phyloP scores from a whole-genome alignment of 1,139 yeast species.

The Kodamaea anthophila region DNA sequence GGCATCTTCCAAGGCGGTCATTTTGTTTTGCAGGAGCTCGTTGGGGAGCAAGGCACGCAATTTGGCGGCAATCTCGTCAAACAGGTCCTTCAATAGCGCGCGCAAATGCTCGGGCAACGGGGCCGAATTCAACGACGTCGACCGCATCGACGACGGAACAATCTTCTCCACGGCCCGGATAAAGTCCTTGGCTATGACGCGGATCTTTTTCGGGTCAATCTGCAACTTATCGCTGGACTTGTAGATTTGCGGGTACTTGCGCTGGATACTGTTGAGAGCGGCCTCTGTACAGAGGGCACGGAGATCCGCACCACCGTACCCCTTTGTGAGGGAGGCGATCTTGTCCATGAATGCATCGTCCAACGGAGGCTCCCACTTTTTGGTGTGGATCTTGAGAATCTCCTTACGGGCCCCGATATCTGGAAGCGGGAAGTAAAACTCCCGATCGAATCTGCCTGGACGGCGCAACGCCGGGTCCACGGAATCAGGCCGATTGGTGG shows the following conservation, averaged over 20 bases:
- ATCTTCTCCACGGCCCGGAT: slow-evolving; percentile 81
- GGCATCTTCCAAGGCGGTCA: slow-evolving; percentile 65
- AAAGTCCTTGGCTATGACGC: slow-evolving; percentile 81
- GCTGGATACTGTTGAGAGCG: slow-evolving; percentile 84
- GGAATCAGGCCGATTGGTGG: slow-evolving; percentile 96
- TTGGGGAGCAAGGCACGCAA: slow-evolving; percentile 61
- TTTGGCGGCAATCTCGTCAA: slow-evolving; percentile 41
- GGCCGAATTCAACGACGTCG: slow-evolving; percentile 66
- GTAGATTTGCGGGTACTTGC: slow-evolving; percentile 92
- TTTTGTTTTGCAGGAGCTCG: slow-evolving; percentile 37
- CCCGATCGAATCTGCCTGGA: slow-evolving; percentile 97
- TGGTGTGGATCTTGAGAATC: slow-evolving; percentile 79
- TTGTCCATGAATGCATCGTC: slow-evolving; percentile 52
- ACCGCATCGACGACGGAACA: slow-evolving; percentile 87
- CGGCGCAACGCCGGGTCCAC: slow-evolving; percentile 95
- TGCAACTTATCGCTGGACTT: slow-evolving; percentile 64
- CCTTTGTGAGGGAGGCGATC: slow-evolving; percentile 80
- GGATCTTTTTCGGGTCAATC: slow-evolving; percentile 66
- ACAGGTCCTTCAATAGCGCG: slow-evolving; percentile 52
- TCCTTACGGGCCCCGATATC: slow-evolving; percentile 72
- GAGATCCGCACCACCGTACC: slow-evolving; percentile 97
- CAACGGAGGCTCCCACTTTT: slow-evolving; percentile 79
- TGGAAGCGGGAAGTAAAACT: slow-evolving; percentile 92
- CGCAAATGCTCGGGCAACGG: slow-evolving; percentile 72
- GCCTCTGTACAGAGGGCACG: slow-evolving; percentile 95